Percentiles rank a stretch among this genome's conserved stretches.
Evolutionary conservation across 345 rosid genomes (phyloP).

Genomic region (Euphorbia tirucalli): DNA sequence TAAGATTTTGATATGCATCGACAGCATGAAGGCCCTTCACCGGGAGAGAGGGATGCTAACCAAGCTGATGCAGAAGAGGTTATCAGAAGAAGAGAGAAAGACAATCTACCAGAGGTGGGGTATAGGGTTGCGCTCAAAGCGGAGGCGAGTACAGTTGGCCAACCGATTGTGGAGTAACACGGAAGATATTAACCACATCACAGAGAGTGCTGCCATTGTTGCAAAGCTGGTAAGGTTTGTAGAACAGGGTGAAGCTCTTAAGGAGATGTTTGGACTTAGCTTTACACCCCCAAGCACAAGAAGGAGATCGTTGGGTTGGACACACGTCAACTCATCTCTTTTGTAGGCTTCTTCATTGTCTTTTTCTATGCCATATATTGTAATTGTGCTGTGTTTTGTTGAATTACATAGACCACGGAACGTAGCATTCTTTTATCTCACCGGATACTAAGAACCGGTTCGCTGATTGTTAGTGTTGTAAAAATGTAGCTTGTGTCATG

Average conservation of each 20-base stretch:
- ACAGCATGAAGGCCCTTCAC: slow-evolving; percentile 68
- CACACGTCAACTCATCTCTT: slow-evolving; percentile 57
- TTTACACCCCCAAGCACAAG: slow-evolving; percentile 58
- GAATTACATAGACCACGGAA: slow-evolving; percentile 1
- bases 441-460: background rate
- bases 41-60: slow-evolving; percentile 74
- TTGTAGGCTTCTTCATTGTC: slow-evolving; percentile 37
- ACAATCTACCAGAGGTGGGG: slow-evolving; percentile 77
- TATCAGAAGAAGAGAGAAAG: slow-evolving; percentile 61
- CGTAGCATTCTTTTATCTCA: background rate
- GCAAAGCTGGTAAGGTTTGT: slow-evolving; percentile 76
- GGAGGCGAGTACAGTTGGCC: slow-evolving; percentile 70
- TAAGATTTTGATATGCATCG: slow-evolving; percentile 11
- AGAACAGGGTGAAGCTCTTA: slow-evolving; percentile 73
- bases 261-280: slow-evolving; percentile 90
- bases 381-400: slow-evolving; percentile 1
- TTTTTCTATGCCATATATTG: background rate
- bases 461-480: slow-evolving; percentile 6
- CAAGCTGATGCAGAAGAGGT: slow-evolving; percentile 77
- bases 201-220: slow-evolving; percentile 70
- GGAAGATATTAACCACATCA: slow-evolving; percentile 52
- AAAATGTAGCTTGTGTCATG: background rate
- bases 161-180: slow-evolving; percentile 67
- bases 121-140: slow-evolving; percentile 61
- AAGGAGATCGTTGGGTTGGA: slow-evolving; percentile 68